These are phyloP conservation scores for Sporothrix inflata DNA, from an alignment of 2,329 filamentous ascomycete species.

Conservation along the genomic window DNA sequence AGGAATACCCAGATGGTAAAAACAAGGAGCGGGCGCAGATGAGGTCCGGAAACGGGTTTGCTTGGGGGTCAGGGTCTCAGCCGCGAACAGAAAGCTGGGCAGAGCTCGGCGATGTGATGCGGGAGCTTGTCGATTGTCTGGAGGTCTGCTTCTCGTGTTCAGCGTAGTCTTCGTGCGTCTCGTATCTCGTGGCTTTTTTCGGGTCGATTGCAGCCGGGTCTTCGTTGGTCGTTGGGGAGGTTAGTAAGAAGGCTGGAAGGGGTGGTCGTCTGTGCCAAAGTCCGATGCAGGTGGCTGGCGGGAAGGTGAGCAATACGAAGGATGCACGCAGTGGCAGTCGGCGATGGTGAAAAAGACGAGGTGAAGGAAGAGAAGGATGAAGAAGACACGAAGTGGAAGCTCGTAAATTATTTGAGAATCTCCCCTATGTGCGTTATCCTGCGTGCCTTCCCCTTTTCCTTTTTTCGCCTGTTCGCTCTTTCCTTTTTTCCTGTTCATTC, in stretches of 20 bases:
- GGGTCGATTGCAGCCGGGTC: conserved; percentile 5
- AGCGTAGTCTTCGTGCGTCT: not conserved
- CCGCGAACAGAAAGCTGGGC: conserved; percentile 3
- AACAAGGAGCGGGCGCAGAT: not conserved
- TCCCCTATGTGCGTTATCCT: not conserved
- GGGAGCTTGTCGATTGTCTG: not conserved
- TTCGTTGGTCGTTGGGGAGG: not conserved
- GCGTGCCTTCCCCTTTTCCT: conserved; percentile 1
- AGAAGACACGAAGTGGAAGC: conserved; percentile 13
- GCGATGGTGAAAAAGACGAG: not conserved
- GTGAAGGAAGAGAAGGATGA: conserved; percentile 9
- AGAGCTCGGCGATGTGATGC: not conserved
- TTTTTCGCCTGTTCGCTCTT: not conserved
- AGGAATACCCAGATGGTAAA: not conserved
- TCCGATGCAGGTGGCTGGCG: conserved; percentile 7
- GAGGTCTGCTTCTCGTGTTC: conserved; percentile 7
- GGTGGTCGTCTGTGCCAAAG: conserved; percentile 1
- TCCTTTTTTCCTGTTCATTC: conserved; percentile 3
- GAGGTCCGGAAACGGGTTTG: conserved; percentile 13
- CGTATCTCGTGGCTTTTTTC: not conserved
- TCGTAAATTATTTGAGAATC: conserved; percentile 12
- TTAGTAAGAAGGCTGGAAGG: conserved; percentile 5
- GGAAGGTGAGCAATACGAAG: conserved; percentile 18
- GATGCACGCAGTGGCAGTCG: not conserved
- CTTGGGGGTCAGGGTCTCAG: not conserved